Base-by-base conservation (phyloP, 2,329 filamentous ascomycete species). In the Hypoxylon sp. region DNA sequence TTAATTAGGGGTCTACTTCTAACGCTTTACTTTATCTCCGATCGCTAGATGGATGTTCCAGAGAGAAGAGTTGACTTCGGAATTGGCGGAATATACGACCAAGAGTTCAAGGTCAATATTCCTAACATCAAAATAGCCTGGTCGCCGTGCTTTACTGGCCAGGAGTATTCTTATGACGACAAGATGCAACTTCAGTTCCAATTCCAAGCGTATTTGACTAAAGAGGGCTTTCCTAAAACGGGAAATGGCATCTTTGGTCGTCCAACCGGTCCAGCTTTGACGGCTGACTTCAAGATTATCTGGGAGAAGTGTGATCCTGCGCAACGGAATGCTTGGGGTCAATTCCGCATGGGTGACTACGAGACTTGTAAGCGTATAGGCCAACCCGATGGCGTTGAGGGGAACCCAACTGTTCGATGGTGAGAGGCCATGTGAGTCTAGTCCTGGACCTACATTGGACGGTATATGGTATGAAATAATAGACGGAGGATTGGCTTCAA, bases 141-240 rank as follows among this genome's bases (percentile, higher is more conserved):
- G 68, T 70, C 68, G 28, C 68, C 68, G 2, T 70, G 68, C 32
- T 70, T 70, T 45, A 66, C 51, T 14, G 68, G 68, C 2, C 60
- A 65, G 49, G 68, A 70, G 17, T 70, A 68, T 45, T 62, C 65
- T 7, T 70, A 68, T 36, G 45, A 68, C 32, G 65, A 70, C 36
- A 70, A 68, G 21, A 70, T 70, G 68, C 59, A 70, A 49, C 56
- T 70, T 0, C 68, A 70, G 21, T 70, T 70, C 38, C 68, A 70
- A 30, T 70, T 70, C 45, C 68, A 70, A 5, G 65, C 65, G 4
- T 68, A 70, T 21, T 6, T 70, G 51, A 70, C 68, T 1, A 70
- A 70, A 30, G 68, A 63, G 17, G 68, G 68, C 1, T 60, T 17
- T 30, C 57, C 68, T 14, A 66, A 57, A 23, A 70, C 68, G 0